Base-by-base conservation (phyloP, 441 rosid species). In the Rhodomyrtus psidioides region DNA sequence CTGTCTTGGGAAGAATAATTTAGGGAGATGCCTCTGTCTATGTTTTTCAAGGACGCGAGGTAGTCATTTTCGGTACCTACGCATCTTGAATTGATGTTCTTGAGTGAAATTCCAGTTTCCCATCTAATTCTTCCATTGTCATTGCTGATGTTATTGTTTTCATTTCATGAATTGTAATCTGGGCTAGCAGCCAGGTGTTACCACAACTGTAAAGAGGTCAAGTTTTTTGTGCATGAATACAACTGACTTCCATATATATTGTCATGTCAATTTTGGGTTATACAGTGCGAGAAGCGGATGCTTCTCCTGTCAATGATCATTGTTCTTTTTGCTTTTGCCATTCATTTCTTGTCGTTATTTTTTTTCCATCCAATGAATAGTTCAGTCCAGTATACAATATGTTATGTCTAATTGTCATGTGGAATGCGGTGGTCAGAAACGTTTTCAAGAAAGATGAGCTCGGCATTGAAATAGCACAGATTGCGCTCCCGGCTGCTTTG, bases 401-500 rank as follows among this genome's bases (percentile, higher is more conserved):
- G 49, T 44, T 23, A 12, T 39, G n/a, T n/a, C 79, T 70, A 70
- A 70, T 75, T 60, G 81, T 53, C 55, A 46, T 56, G 49, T 84
- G 85, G 74, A 83, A 83, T 83, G 42, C 39, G 42, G 12, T 85
- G 70, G 34, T 10, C 62, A 85, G 83, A 53, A 79, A 59, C 17
- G 65, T 82, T 51, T 82, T 86, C 55, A 82, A 82, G 51, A 49
- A 82, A 51, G 87, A 86, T 53, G 85, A 60, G 57, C 87, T 86
- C 15, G 82, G 87, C 30, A 7, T 53, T 54, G 87, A 86, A 39
- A 86, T 86, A 82, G 84, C 81, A 12, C 84, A 82, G 84, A 86
- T 86, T 28, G 87, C 87, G 44, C n/a, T 86, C 30, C 87, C 87
- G 34, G 87, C 87, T n/a, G 84, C 87, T 0, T 51, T 86, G 53